These are phyloP conservation scores for Chloroidium sp. DNA, from an alignment of 163 green algal genomes.

Conservation along the genomic window DNA sequence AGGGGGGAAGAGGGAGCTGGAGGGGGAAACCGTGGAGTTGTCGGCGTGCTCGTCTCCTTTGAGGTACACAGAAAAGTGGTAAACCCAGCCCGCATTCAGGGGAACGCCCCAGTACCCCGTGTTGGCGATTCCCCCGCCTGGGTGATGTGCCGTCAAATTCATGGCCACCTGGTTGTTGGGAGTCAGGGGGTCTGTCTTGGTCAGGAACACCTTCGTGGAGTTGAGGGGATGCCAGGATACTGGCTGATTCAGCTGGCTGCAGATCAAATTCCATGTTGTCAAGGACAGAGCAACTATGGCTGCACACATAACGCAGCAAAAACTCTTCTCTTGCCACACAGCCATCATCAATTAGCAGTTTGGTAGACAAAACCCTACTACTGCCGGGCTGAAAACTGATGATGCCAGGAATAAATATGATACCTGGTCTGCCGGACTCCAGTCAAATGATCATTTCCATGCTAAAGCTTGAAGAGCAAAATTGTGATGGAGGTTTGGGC, in stretches of 20 bases:
- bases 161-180: conserved; percentile 32
- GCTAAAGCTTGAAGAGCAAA: too few species aligned
- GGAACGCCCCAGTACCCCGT: conserved; percentile 50
- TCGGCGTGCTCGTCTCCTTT: neutral
- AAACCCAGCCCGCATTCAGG: conserved; percentile 11
- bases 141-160: conserved; percentile 14
- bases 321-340: too few species aligned
- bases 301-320: too few species aligned
- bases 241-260: neutral
- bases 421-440: too few species aligned
- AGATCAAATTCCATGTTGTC: neutral
- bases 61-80: conserved; percentile 11
- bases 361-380: too few species aligned
- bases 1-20: neutral
- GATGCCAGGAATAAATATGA: too few species aligned
- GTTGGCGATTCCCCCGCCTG: conserved; percentile 35
- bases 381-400: too few species aligned
- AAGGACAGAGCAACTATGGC: too few species aligned
- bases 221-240: neutral
- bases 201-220: conserved; percentile 15
- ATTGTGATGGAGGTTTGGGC: too few species aligned
- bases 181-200: conserved; percentile 16
- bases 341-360: too few species aligned
- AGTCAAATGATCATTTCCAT: too few species aligned
- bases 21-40: neutral